phyloP scores from a whole-genome alignment of 768 basidiomycete genomes.

The Termitomyces sp. region DNA sequence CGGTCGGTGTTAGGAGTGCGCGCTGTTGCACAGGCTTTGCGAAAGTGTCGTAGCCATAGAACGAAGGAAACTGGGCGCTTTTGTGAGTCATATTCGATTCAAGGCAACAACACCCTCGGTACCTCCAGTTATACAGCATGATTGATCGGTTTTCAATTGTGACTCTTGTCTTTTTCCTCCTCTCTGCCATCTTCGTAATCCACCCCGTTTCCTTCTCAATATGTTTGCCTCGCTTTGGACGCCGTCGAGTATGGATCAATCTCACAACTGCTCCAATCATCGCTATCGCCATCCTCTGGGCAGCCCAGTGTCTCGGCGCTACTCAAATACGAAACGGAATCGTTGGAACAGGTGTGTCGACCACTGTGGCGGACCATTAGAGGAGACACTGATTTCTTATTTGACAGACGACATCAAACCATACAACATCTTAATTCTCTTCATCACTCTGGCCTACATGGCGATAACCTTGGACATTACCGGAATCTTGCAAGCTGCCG shows the following conservation, averaged over 20 bases:
- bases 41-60: neutral
- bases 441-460: constrained; percentile 91
- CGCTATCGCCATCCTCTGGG: constrained; percentile 45
- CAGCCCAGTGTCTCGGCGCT: constrained; percentile 38
- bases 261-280: constrained; percentile 44
- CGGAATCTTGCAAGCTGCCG: constrained; percentile 81
- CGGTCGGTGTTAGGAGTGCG: too few species aligned
- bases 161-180: constrained; percentile 41
- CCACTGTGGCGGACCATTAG: constrained; percentile 5
- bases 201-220: constrained; percentile 30
- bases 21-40: too few species aligned
- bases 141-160: constrained; percentile 38
- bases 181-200: constrained; percentile 45
- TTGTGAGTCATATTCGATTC: neutral
- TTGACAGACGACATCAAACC: constrained; percentile 68
- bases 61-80: neutral
- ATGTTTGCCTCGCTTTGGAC: constrained; percentile 19
- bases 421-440: constrained; percentile 90
- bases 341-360: constrained; percentile 35
- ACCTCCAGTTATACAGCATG: constrained; percentile 19
- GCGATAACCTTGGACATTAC: constrained; percentile 89
- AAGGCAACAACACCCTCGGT: neutral
- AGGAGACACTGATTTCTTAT: neutral
- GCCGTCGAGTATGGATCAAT: constrained; percentile 17
- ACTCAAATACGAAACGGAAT: constrained; percentile 69